A percentile compares a stretch with the other conserved stretches of the same genome.
phyloP scores from a whole-genome alignment of 164 flowering plant genomes.

The Echeveria elegans region DNA sequence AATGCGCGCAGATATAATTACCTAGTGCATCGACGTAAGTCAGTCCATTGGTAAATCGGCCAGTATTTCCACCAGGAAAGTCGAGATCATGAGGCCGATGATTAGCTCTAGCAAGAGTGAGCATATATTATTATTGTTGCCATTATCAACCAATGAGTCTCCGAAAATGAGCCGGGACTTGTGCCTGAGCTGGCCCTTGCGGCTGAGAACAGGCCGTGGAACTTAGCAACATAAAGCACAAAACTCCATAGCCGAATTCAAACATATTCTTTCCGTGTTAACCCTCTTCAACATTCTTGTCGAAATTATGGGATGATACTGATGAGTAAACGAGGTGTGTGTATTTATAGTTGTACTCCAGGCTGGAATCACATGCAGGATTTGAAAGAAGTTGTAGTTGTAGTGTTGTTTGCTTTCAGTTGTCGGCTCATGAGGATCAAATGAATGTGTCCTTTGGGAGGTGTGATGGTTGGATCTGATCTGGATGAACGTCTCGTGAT shows the following conservation, averaged over 20 bases:
- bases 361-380: constrained; percentile 1
- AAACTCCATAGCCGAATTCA: too few species aligned
- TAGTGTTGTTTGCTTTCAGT: not conserved
- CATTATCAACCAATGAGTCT: constrained; percentile 84
- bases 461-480: not conserved
- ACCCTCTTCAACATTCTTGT: not conserved
- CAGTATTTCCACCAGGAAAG: constrained; percentile 59
- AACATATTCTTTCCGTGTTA: not conserved
- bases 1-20: constrained; percentile 8
- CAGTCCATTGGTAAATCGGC: constrained; percentile 79
- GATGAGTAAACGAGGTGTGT: not conserved
- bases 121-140: constrained; percentile 69
- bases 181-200: not conserved
- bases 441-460: not conserved
- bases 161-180: constrained; percentile 70
- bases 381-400: too few species aligned
- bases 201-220: not conserved
- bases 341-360: not conserved
- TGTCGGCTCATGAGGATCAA: not conserved
- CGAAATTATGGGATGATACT: not conserved
- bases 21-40: constrained; percentile 70
- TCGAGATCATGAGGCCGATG: constrained; percentile 80
- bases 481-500: constrained; percentile 3
- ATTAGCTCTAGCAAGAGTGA: constrained; percentile 73
- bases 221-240: not conserved